A percentile compares a stretch with the other conserved stretches of the same genome.
phyloP scores from a whole-genome alignment of 2,329 filamentous ascomycete genomes.

The Eutypella sp. region DNA sequence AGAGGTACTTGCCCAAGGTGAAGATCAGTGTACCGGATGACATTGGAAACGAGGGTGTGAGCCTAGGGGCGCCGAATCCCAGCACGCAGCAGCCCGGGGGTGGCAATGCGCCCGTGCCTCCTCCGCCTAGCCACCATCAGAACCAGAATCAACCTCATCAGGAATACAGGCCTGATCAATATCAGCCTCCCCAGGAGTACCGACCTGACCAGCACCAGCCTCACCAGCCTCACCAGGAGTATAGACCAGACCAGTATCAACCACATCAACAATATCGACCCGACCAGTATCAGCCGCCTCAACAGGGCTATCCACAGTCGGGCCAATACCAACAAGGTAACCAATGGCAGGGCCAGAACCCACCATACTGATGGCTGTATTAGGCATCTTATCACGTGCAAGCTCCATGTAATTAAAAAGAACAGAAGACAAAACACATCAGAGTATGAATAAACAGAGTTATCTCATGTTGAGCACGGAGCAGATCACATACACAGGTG shows the following conservation, averaged over 20 bases:
- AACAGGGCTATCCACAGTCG: conserved; percentile 19
- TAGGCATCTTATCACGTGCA: background rate
- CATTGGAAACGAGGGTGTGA: conserved; percentile 42
- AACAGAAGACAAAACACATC: too few relatives aligned
- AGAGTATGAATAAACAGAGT: too few relatives aligned
- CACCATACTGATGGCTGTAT: conserved; percentile 14
- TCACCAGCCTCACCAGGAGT: background rate
- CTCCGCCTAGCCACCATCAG: conserved; percentile 15
- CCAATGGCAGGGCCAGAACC: conserved; percentile 25
- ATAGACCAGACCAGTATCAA: conserved; percentile 9
- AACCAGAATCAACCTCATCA: conserved; percentile 3
- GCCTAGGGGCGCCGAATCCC: conserved; percentile 33
- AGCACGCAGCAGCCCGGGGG: conserved; percentile 29
- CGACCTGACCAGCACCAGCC: conserved; percentile 13
- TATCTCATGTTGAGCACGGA: too few relatives aligned
- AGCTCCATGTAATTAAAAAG: background rate
- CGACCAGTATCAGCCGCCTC: conserved; percentile 15
- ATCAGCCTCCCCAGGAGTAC: conserved; percentile 12
- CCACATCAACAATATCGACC: conserved; percentile 13
- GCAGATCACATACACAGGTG: too few relatives aligned
- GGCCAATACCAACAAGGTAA: conserved; percentile 17
- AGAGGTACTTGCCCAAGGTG: conserved; percentile 40
- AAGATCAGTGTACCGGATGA: conserved; percentile 41
- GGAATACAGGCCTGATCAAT: conserved; percentile 5
- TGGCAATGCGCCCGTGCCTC: conserved; percentile 20